Base-by-base conservation (phyloP, 306 rosid species). In the Quercus engelmannii region DNA sequence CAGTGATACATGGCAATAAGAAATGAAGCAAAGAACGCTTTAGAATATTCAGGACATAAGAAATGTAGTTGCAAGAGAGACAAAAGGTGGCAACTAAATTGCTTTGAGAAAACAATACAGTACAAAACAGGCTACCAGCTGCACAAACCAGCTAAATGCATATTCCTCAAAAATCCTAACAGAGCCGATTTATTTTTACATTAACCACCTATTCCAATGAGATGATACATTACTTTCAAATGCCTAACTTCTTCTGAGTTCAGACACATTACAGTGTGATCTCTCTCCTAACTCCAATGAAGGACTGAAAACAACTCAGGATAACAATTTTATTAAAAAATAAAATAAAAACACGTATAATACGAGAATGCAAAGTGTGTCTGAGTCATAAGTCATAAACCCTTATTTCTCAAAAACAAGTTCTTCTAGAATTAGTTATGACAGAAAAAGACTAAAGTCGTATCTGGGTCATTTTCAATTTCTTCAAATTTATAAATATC, bases 361-460 rank as follows among this genome's bases (percentile, higher is more conserved):
- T 14, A 14, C 1, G 0, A 30, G 70, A 64, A 64, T n/a, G 70
- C 43, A 17, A 55, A 61, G 30, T 68, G 52, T 19, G n/a, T 64
- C 18, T 55, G 74, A 28, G 23, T 76, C 43, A 75, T 58, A 76
- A 51, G 62, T 33, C 70, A 52, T 14, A 69, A 31, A 31, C 23
- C 38, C 46, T 30, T 49, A 21, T 20, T 15, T 62, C 23, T 38
- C 63, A 46, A 9, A 9, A 54, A 61, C 31, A 55, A 63, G 69
- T 35, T 63, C 65, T 70, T 76, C 70, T 38, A 62, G 63, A 72
- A 33, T 59, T 58, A 75, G 55, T n/a, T 71, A 63, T 12, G 55
- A 62, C 20, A 43, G 49, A 31, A 3, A 74, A 35, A 61, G 17
- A 55, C 33, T 52, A 33, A 25, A 11, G 28, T 14, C 52, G 5